Percentiles rank a stretch among this genome's conserved stretches.
These are phyloP conservation scores for Endotrypanum monterogeii DNA, from an alignment of 208 protist species.

Conservation along the genomic window DNA sequence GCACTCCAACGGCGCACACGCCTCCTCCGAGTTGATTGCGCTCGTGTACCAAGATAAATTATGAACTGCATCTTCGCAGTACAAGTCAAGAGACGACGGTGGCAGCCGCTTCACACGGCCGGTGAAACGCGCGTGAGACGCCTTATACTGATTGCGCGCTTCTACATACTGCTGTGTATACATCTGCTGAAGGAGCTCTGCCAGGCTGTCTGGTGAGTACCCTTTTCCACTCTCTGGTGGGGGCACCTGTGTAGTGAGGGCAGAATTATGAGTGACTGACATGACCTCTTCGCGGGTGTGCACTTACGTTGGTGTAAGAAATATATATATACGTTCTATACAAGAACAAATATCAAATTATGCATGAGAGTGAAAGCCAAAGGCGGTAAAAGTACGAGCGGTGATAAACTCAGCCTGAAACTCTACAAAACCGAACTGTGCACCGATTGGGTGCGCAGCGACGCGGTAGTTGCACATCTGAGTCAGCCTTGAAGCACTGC, in stretches of 20 bases:
- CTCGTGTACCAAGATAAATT: conserved; percentile 41
- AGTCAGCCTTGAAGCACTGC: background rate
- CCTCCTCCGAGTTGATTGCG: conserved; percentile 6
- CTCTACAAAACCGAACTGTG: background rate
- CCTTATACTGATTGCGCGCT: conserved; percentile 27
- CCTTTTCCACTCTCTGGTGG: background rate
- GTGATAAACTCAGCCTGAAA: no score
- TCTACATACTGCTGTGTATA: conserved; percentile 25
- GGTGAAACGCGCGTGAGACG: conserved; percentile 33
- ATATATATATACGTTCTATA: no score
- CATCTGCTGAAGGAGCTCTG: conserved; percentile 9
- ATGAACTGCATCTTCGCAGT: conserved; percentile 8
- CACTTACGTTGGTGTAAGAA: no score
- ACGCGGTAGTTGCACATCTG: background rate
- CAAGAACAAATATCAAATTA: no score
- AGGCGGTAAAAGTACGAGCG: no score
- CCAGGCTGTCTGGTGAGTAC: background rate
- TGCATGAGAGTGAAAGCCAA: no score
- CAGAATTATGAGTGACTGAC: background rate
- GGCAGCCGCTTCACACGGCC: conserved; percentile 10
- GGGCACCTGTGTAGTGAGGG: background rate
- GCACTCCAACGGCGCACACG: conserved; percentile 16
- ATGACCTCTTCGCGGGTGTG: background rate
- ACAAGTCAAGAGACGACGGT: conserved; percentile 17
- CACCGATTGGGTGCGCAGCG: background rate